phyloP scores from a whole-genome alignment of 2,329 filamentous ascomycete species.

The Pseudocercospora macadamiae region DNA sequence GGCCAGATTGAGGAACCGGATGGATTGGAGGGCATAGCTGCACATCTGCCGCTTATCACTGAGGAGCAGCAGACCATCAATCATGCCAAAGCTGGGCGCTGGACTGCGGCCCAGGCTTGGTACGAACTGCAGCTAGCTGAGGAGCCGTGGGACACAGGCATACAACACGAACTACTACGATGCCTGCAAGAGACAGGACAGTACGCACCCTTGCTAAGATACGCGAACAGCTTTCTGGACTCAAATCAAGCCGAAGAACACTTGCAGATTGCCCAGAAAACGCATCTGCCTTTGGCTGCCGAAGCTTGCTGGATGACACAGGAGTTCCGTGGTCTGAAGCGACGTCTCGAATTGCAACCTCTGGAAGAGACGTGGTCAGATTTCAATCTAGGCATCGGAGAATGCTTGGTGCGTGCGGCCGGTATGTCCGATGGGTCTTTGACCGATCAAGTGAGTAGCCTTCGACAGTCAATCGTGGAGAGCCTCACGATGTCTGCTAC shows the following conservation, averaged over 20 bases:
- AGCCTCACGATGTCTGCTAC: slow-evolving; percentile 77
- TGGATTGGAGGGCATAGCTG: slow-evolving; percentile 90
- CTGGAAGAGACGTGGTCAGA: slow-evolving; percentile 53
- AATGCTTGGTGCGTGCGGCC: slow-evolving; percentile 62
- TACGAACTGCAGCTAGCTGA: slow-evolving; percentile 88
- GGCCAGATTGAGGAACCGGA: slow-evolving; percentile 97
- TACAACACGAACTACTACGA: slow-evolving; percentile 80
- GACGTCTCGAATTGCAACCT: slow-evolving; percentile 50
- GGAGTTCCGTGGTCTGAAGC: slow-evolving; percentile 75
- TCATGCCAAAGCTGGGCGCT: slow-evolving; percentile 88
- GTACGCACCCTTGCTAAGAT: slow-evolving; percentile 72
- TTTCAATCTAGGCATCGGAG: slow-evolving; percentile 82
- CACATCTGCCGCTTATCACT: slow-evolving; percentile 81
- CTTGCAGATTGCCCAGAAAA: background rate
- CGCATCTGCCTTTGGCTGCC: slow-evolving; percentile 72
- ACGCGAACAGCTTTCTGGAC: slow-evolving; percentile 71
- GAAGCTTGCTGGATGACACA: slow-evolving; percentile 91
- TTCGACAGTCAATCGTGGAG: slow-evolving; percentile 72
- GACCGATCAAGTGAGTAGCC: slow-evolving; percentile 58
- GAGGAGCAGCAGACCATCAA: slow-evolving; percentile 92
- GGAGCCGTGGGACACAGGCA: slow-evolving; percentile 73
- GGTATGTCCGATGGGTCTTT: slow-evolving; percentile 58
- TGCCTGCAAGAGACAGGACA: slow-evolving; percentile 96
- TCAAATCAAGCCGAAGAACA: slow-evolving; percentile 6
- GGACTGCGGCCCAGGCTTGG: slow-evolving; percentile 96